Conservation (phyloP, 2,329 filamentous ascomycete genomes). For the Xylariaceae sp. region DNA sequence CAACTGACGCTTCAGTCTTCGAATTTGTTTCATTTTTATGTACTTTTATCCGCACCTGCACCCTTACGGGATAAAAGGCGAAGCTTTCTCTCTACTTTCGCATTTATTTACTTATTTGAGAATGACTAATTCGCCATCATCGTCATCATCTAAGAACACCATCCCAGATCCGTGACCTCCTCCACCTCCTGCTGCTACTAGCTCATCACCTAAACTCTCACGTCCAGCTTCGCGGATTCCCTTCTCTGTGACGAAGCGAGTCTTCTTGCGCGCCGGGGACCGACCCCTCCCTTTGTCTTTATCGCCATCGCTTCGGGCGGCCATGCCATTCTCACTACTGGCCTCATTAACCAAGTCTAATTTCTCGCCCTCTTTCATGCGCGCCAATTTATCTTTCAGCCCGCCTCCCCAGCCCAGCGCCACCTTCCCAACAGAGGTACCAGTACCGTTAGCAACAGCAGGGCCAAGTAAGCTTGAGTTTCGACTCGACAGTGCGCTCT, state of each 20-base stretch:
- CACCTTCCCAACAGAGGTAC: neutral
- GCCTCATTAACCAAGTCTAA: slow-evolving; percentile 36
- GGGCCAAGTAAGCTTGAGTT: slow-evolving; percentile 13
- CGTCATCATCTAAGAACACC: slow-evolving; percentile 28
- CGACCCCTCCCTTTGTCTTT: slow-evolving; percentile 37
- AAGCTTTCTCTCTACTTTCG: neutral
- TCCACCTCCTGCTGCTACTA: slow-evolving; percentile 23
- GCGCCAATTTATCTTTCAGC: slow-evolving; percentile 61
- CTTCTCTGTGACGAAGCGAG: slow-evolving; percentile 78
- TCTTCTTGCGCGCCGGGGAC: slow-evolving; percentile 71
- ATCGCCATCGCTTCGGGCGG: neutral
- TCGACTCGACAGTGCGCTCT: slow-evolving; percentile 51
- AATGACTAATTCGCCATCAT: slow-evolving; percentile 30
- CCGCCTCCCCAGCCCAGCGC: slow-evolving; percentile 64
- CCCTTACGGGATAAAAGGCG: neutral
- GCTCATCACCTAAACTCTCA: slow-evolving; percentile 71
- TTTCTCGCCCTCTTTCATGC: slow-evolving; percentile 68
- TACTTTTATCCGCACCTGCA: neutral
- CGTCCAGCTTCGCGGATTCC: slow-evolving; percentile 79
- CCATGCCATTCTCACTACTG: neutral
- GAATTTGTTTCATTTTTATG: neutral
- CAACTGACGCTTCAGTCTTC: neutral
- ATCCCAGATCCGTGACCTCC: slow-evolving; percentile 7
- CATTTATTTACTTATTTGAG: slow-evolving; percentile 19
- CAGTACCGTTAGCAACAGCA: neutral